A percentile compares a stretch with the other conserved stretches of the same genome.
Conservation (phyloP, 2,329 filamentous ascomycete species). For the Tolypocladium paradoxum region DNA sequence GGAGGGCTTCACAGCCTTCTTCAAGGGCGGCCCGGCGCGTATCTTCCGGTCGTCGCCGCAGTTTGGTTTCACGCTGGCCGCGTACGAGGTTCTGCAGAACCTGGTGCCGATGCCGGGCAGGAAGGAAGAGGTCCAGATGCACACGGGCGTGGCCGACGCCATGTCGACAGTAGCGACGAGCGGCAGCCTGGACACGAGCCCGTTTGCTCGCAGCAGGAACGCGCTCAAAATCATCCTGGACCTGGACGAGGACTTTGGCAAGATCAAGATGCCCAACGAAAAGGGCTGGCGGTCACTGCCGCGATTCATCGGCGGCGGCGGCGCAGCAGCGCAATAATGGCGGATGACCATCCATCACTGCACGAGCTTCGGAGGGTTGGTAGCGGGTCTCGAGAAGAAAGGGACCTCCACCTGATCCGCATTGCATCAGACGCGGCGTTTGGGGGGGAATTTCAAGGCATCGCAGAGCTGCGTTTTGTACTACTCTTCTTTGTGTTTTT, state of each 20-base stretch:
- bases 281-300: slow-evolving; percentile 44
- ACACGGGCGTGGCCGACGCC: slow-evolving; percentile 52
- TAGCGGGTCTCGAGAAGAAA: not conserved
- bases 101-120: slow-evolving; percentile 62
- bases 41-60: slow-evolving; percentile 92
- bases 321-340: slow-evolving; percentile 2
- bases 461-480: not conserved
- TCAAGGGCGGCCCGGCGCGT: slow-evolving; percentile 94
- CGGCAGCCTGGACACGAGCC: slow-evolving; percentile 29
- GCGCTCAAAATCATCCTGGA: slow-evolving; percentile 93
- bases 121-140: slow-evolving; percentile 37
- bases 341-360: not conserved
- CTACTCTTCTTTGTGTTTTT: not conserved
- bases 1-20: slow-evolving; percentile 93
- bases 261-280: slow-evolving; percentile 48
- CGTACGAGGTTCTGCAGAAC: slow-evolving; percentile 84
- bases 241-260: slow-evolving; percentile 86
- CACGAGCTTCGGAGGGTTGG: not conserved
- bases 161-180: slow-evolving; percentile 30
- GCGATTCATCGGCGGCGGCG: slow-evolving; percentile 32
- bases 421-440: slow-evolving; percentile 11
- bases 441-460: slow-evolving; percentile 1
- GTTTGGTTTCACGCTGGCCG: slow-evolving; percentile 94
- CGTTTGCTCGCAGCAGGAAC: slow-evolving; percentile 61
- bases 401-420: not conserved